Conservation (phyloP, 2,329 filamentous ascomycete genomes). For the Colletotrichum simmondsii region DNA sequence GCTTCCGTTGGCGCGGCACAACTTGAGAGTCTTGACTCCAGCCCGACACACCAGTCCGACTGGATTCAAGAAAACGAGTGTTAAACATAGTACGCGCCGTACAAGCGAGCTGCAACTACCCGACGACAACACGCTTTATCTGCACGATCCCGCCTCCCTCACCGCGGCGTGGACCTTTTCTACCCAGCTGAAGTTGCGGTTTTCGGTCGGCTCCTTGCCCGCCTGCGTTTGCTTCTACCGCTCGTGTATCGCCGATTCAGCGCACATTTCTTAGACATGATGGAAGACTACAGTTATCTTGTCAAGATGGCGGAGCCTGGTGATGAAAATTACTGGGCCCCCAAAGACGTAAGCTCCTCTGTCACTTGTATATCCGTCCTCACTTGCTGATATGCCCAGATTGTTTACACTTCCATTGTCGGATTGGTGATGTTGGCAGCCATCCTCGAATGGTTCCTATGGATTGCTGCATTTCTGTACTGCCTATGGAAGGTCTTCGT, state of each 20-base stretch:
- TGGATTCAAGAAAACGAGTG: not conserved
- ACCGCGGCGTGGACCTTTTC: constrained; percentile 5
- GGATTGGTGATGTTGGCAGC: constrained; percentile 86
- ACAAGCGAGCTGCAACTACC: constrained; percentile 22
- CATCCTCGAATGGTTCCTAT: constrained; percentile 92
- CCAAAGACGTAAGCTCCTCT: constrained; percentile 51
- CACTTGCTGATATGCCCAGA: constrained; percentile 61
- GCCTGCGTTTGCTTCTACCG: not conserved
- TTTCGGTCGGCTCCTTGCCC: not conserved
- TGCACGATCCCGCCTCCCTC: constrained; percentile 20
- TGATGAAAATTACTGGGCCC: constrained; percentile 59
- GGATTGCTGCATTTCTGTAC: constrained; percentile 93
- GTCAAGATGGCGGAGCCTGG: constrained; percentile 51
- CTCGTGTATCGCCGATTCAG: not conserved
- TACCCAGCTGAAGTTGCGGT: not conserved
- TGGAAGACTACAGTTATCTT: not conserved
- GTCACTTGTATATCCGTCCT: not conserved
- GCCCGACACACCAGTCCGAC: not conserved
- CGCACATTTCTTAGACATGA: not conserved
- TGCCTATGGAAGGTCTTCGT: constrained; percentile 88
- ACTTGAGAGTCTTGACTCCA: not conserved
- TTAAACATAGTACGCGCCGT: constrained; percentile 7
- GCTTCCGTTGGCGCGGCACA: not conserved
- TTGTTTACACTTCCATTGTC: constrained; percentile 85
- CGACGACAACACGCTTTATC: constrained; percentile 12